Base-by-base conservation (phyloP, 169 alveolate species). In the Eimeria falciformis region DNA sequence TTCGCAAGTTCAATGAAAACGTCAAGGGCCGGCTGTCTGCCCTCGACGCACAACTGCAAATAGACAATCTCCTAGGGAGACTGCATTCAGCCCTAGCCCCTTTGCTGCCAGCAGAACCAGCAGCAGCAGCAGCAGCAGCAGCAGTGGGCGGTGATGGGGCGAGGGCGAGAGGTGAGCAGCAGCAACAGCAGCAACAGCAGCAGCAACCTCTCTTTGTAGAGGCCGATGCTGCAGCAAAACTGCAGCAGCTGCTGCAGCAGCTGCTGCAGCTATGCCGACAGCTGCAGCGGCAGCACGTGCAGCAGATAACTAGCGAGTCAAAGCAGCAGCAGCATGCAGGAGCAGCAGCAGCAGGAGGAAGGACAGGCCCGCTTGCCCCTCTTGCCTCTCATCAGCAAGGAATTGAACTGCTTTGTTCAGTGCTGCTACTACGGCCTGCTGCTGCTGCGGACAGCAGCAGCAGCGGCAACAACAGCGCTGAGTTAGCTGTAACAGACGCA, bases 211-310 rank as follows among this genome's bases (percentile, higher is more conserved):
- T 27, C 23, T 4, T 71, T 71, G 56, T n/a, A 23, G 47, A 37
- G 23, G 82, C 29, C 55, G 82, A 71, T 71, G 82, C 82, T 33
- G 82, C 82, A 5, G 82, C 82, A 33, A 71, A 71, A 40, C 58
- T 37, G 82, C 82, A 71, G 82, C 82, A 29, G 29, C 18, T 71
- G 27, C 12, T 23, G 56, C 82, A 71, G 82, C 82, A 71, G 53
- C 82, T 71, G 82, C 82, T 71, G 82, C 82, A 6, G 56, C 82
- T 71, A 3, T 71, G 82, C 55, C 29, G 40, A 40, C 82, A 71
- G 82, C 82, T 71, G 82, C 82, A 71, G 47, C 71, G 71, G 71
- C 82, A 37, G 82, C 82, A 71, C 29, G 56, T 18, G 82, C 82
- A 71, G 82, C 82, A 71, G 47, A 27, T 56, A 33, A 56, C 82